A percentile compares a stretch with the other conserved stretches of the same genome.
These are phyloP conservation scores for Penicillium sp. DNA, from an alignment of 2,329 filamentous ascomycete species.

Conservation along the genomic window DNA sequence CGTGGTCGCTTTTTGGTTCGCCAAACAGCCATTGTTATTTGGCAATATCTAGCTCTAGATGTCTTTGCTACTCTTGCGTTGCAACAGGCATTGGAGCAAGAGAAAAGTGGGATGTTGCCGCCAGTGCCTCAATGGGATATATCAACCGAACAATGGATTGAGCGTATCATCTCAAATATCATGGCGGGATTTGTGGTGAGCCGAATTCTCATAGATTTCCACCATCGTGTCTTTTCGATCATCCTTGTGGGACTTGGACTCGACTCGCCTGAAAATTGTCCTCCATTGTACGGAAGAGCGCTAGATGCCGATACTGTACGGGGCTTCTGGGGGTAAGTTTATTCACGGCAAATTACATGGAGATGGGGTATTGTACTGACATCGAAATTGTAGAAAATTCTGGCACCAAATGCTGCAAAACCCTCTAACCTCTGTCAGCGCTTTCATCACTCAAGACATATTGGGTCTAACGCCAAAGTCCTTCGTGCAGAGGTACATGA, in stretches of 20 bases:
- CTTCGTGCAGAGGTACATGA: slow-evolving; percentile 24
- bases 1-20: slow-evolving; percentile 17
- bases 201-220: slow-evolving; percentile 16
- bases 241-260: slow-evolving; percentile 12
- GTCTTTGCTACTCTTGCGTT: not conserved
- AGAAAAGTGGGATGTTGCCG: not conserved
- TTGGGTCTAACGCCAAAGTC: slow-evolving; percentile 18
- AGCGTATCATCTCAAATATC: slow-evolving; percentile 9
- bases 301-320: slow-evolving; percentile 21
- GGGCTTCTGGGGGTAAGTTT: slow-evolving; percentile 24
- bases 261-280: slow-evolving; percentile 14
- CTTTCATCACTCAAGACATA: slow-evolving; percentile 15
- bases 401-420: slow-evolving; percentile 30
- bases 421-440: slow-evolving; percentile 20
- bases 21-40: slow-evolving; percentile 14
- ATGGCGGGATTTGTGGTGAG: slow-evolving; percentile 12
- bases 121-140: slow-evolving; percentile 6
- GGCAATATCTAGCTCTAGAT: slow-evolving; percentile 18
- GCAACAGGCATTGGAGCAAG: not conserved
- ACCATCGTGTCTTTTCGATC: slow-evolving; percentile 16
- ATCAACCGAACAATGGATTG: slow-evolving; percentile 14
- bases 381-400: slow-evolving; percentile 15
- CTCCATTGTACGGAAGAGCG: slow-evolving; percentile 22
- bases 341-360: too few species aligned
- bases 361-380: not conserved